Base-by-base conservation (phyloP, 108 stramenopile species). In the Cyclotella sp. region DNA sequence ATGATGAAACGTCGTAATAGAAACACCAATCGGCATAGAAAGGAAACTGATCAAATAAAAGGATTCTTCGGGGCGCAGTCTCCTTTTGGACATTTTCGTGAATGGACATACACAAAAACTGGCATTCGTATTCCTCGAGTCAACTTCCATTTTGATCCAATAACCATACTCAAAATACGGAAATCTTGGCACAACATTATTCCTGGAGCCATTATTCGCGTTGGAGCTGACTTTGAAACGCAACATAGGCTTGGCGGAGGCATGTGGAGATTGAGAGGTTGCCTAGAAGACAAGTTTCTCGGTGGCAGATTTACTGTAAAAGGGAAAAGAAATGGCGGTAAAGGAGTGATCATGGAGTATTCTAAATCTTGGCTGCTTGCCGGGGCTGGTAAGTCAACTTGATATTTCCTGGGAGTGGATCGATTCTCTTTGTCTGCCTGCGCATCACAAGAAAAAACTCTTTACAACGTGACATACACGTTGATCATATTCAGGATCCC, bases 161-260 rank as follows among this genome's bases (percentile, higher is more conserved):
- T 77, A 21, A 83, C 75, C 0, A 69, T 67, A 57, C 43, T 83
- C n/a, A 83, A 83, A 52, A 22, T 83, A 49, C 45, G 82, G n/a
- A 83, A 83, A 66, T 73, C 82, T 8, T 83, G 75, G 75, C 58
- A 68, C 39, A 44, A 71, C 45, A 44, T 73, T 22, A 18, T 83
- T 30, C 82, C 82, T 19, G 71, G 82, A 14, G 82, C 61, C 0
- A 77, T 83, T 12, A 49, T 83, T 29, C 65, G 76, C 7, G 43
- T 77, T 15, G 82, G 82, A 0, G 82, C 82, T 21, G 82, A 83
- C 63, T 73, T 83, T 65, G 82, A 77, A 42, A 77, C 71, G 26
- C 65, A 72, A 11, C 28, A 69, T 67, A 65, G 71, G 42, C 46
- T 79, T 45, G 72, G 78, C 22, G 51, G 65, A 44, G 76, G 82